Percentiles rank a stretch among this genome's conserved stretches.
These are phyloP conservation scores for Polytrichum formosum DNA, from an alignment of 225 moss, liverwort and hornwort genomes.

Conservation along the genomic window DNA sequence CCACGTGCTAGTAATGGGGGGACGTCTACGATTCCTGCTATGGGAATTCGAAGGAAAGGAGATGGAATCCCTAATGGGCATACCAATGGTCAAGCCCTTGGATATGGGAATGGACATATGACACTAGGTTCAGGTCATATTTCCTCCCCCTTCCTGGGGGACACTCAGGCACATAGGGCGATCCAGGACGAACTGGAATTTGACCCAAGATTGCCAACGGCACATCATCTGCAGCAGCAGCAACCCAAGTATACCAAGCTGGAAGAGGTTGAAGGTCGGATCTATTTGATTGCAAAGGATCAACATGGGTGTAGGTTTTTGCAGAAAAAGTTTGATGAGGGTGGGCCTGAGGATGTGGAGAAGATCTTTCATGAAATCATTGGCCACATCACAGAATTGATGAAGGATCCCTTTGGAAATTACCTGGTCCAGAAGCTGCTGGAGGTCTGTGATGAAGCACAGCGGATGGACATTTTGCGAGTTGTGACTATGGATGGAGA, in stretches of 20 bases:
- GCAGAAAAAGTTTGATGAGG: constrained; percentile 98
- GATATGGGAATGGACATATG: constrained; percentile 48
- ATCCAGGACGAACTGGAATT: constrained; percentile 66
- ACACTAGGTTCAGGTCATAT: constrained; percentile 37
- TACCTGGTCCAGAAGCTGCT: constrained; percentile 94
- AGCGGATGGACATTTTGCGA: constrained; percentile 92
- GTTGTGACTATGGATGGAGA: constrained; percentile 92
- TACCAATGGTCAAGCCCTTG: constrained; percentile 29
- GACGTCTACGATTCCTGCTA: constrained; percentile 20
- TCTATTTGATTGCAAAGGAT: constrained; percentile 94
- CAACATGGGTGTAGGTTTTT: constrained; percentile 97
- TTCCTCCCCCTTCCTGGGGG: constrained; percentile 31
- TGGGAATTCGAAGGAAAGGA: constrained; percentile 47
- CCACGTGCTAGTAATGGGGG: constrained; percentile 56
- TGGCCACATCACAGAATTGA: constrained; percentile 90
- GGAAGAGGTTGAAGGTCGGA: constrained; percentile 95
- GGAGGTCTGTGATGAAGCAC: constrained; percentile 83
- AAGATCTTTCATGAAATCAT: constrained; percentile 95
- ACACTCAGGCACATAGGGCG: constrained; percentile 45
- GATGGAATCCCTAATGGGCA: constrained; percentile 49
- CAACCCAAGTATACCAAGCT: constrained; percentile 93
- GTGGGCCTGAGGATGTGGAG: constrained; percentile 91
- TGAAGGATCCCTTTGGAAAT: constrained; percentile 98
- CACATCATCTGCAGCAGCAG: constrained; percentile 68
- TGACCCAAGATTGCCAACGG: constrained; percentile 51